A percentile compares a stretch with the other conserved stretches of the same genome.
Evolutionary conservation across 176 grass and related monocot species (phyloP).

Genomic region (Hyparrhenia diplandra): DNA sequence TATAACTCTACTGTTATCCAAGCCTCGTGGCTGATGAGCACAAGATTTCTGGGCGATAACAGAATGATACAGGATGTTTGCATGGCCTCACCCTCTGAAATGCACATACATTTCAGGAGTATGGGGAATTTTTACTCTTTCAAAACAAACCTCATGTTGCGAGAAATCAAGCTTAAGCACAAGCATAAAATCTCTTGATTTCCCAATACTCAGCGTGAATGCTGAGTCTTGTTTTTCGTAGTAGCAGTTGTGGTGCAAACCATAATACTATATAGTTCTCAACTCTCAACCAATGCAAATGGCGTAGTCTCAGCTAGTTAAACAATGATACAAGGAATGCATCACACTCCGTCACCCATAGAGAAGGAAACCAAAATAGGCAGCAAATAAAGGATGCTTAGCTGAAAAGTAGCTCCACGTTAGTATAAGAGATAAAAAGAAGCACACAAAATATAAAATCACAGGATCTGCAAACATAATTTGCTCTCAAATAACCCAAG

Average conservation of each 20-base stretch:
- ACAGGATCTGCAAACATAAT: no score
- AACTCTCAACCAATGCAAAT: neutral
- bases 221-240: neutral
- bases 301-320: neutral
- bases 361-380: constrained; percentile 90
- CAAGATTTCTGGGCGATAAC: neutral
- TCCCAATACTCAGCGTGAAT: no score
- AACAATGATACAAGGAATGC: neutral
- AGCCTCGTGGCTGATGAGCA: constrained; percentile 11
- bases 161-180: no score
- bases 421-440: constrained; percentile 18
- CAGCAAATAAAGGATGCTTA: constrained; percentile 76
- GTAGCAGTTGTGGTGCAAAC: neutral
- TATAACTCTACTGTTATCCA: neutral
- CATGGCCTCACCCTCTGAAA: neutral
- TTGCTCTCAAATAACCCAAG: no score
- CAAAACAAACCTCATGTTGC: neutral
- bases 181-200: no score
- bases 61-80: neutral
- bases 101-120: neutral
- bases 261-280: neutral
- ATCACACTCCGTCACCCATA: constrained; percentile 92
- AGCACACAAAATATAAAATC: neutral
- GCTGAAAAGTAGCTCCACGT: constrained; percentile 40
- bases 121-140: neutral